Evolutionary conservation across 805 yeast species (phyloP), one percentile per base, ranked within the genome.

Genomic region (Starmerella khaoyaiensis): DNA sequence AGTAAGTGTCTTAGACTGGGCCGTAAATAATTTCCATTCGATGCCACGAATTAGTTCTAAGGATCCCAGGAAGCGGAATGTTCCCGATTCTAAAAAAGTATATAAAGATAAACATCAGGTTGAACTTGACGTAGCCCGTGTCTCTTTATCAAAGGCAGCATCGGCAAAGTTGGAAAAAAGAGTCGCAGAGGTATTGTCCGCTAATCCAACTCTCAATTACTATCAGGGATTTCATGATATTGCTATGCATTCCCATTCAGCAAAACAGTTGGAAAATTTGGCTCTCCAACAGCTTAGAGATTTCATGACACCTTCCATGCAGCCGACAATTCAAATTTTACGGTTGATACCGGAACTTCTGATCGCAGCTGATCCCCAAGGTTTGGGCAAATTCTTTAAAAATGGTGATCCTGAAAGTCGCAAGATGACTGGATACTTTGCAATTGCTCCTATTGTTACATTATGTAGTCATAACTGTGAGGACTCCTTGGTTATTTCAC

Each of bases 191-290:
- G 62, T 83, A 2, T 61, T 90, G 11, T 59, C 82, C 27, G 65
- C 63, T 12, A 61, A 76, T 46, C 86, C 86, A 0, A 50, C 57
- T 3, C 60, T 86, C 28, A 64, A 72, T 41, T 87, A 87, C 57
- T 87, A 84, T 56, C 98, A 87, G 58, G 98, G 98, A 0, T 82
- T 69, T 56, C 97, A 87, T 57, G 97, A 90, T 50, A 63, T 90
- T 16, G 84, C 82, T 1, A 53, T 77, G 14, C 70, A 77, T 1
- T 71, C 74, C 40, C 55, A 58, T 16, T 33, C 48, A 27, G 46
- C 48, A 36, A 35, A 47, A 33, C 47, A 52, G 36, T 46, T 51
- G 22, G 58, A 60, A 15, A 42, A 41, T 12, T 39, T 52, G 21
- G 48, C 74, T 5, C 59, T 86, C 34, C 76, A 74, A 38, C 54